Evolutionary conservation across 148 eudicot genomes (phyloP), one percentile per base, ranked within the genome.

Genomic region (Vaccinium darrowii): DNA sequence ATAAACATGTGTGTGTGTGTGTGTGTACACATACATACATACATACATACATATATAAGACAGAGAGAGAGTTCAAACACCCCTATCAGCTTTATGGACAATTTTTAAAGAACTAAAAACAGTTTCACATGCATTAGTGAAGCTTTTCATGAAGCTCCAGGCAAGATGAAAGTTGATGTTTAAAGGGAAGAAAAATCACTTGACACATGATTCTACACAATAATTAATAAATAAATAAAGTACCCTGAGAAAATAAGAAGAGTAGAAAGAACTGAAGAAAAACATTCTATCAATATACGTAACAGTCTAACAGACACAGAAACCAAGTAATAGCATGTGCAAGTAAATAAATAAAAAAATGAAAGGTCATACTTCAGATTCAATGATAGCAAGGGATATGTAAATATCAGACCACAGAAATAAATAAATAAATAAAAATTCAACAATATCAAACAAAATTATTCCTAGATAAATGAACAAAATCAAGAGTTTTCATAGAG

Each of bases 311-410:
- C 0, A 10, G 19, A 15, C 49, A 16, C 5, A 56, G 23, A 57
- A 47, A 79, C 63, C 56, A 79, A 15, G n/a, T 79, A 53, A 27
- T 16, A 30, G 81, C 58, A 79, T 63, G 81, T 54, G 62, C 81
- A 63, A 1, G 8, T 52, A 50, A 50, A 54, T 6, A 30, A 12
- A 69, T 36, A 1, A 30, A 10, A 12, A 10, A 67, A 10, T 23
- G 4, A 23, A 10, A 39, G 43, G 43, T 67, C 73, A 62, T 19
- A 21, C 25, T 5, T 60, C 63, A 79, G 15, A 43, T 57, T 30
- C 67, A 79, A 30, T 56, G 33, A 57, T 30, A 49, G 30, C 16
- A 80, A 60, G 60, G 12, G 15, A 30, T 14, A n/a, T 2, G 16
- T 52, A 78, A n/a, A 52, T 13, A 49, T 8, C 19, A 43, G 12